Evolutionary conservation across 306 rosid species (phyloP), one percentile per base, ranked within the genome.

Genomic region (Crotalaria pallida): DNA sequence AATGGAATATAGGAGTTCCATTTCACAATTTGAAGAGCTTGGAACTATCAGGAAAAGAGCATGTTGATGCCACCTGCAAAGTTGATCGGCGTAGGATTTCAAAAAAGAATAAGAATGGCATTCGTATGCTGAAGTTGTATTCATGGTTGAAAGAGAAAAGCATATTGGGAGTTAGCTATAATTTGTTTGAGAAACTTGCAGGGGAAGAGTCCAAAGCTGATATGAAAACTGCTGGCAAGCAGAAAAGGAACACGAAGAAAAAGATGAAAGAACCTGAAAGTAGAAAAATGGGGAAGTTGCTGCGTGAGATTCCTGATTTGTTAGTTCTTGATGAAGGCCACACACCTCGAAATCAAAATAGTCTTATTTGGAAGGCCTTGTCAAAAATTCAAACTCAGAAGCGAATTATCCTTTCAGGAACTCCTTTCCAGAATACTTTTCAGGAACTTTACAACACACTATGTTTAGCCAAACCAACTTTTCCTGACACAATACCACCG

Each of bases 281-380:
- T 31, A 59, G 3, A 47, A 26, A 7, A 2, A 67, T 81, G 73
- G 55, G 60, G 22, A 62, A 55, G 22, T 5, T 68, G 72, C 50
- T 81, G n/a, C 77, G 17, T 15, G 79, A 81, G 9, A 6, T 7
- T 45, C 85, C 85, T 3, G 77, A 79, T 10, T 77, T 81, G 73
- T 36, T 81, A 18, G 69, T 81, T 23, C 65, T 81, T 5, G 85
- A 81, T 63, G 85, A 81, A 72, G 85, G 85, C 3, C 85, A 81
- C 68, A 81, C 77, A 0, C 82, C 82, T 6, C 45, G 85, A 57
- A 81, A 67, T 29, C 53, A 72, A 12, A 5, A n/a, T 0, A 81
- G 82, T 21, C 18, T 1, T 10, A 73, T 72, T 61, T 81, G 79
- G 79, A 77, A 77, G 65, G 73, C 62, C 41, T 43, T 81, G 0